Evolutionary conservation across 306 rosid genomes (phyloP), one percentile per base, ranked within the genome.

Genomic region (Gillenia trifoliata): DNA sequence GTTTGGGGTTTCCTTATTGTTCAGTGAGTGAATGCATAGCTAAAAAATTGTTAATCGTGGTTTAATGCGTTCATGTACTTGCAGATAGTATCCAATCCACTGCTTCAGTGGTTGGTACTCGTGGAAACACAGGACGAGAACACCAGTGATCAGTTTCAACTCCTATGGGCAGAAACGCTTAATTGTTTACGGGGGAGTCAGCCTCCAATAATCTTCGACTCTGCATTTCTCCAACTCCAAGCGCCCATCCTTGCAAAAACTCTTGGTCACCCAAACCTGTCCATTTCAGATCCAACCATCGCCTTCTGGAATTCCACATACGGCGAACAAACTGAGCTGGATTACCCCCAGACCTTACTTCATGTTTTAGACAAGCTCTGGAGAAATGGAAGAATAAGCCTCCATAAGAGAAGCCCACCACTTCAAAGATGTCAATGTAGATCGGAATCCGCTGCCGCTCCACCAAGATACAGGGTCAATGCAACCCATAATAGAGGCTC

Each of bases 261-360:
- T 80, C 93, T 93, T 10, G 87, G 86, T 60, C 92, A 89, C 80
- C 86, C 92, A 73, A 74, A 67, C 76, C 76, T 80, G 80, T 79
- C 89, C 83, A 88, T 93, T 75, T 89, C 91, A 74, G 90, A 84
- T 77, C 82, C 89, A 6, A 82, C 91, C 84, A 73, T 91, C 78
- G 70, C 74, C 62, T 91, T 91, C 43, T 93, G 97, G 97, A 93
- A 89, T 83, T 80, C 86, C 62, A 84, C 93, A 49, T 93, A 81
- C 38, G 96, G 91, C 2, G 84, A 85, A 76, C 90, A 84, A 64
- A 74, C 65, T 59, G 82, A 84, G 77, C 75, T 82, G 83, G 86
- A 89, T 68, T 88, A 88, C 64, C 97, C 98, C 34, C 83, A 79
- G 68, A 83, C 70, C 56, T 83, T 93, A 81, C 90, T 85, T 66